phyloP scores from a whole-genome alignment of 169 alveolate species.

The Eimeria maxima region DNA sequence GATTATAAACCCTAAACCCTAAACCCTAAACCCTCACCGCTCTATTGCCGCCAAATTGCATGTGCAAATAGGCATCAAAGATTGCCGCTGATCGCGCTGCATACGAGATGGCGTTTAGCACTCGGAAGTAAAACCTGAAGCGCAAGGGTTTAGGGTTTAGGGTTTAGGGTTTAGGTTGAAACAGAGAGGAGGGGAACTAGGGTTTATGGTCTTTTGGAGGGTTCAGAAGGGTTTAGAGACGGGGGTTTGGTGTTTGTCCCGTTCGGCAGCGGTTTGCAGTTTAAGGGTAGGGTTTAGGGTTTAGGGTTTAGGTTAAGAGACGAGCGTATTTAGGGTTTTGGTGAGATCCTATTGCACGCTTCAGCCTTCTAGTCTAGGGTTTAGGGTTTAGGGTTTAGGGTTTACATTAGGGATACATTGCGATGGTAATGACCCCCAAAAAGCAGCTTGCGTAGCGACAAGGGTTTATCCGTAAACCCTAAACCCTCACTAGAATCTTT shows the following conservation, averaged over 20 bases:
- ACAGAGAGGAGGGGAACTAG: too few species aligned
- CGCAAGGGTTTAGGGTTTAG: conserved; percentile 22
- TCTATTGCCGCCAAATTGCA: conserved; percentile 75
- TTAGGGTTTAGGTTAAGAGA: not conserved
- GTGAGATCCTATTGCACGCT: not conserved
- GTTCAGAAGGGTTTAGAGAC: too few species aligned
- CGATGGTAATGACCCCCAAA: not conserved
- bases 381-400: not conserved
- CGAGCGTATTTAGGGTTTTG: not conserved
- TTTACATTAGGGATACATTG: not conserved
- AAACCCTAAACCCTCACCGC: conserved; percentile 13
- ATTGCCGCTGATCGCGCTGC: conserved; percentile 78
- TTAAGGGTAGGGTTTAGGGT: conserved; percentile 64
- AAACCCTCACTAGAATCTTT: not conserved
- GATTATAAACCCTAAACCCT: not conserved
- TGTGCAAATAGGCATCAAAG: conserved; percentile 56
- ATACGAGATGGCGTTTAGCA: conserved; percentile 23
- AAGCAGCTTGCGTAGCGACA: not conserved
- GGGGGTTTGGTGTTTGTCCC: too few species aligned
- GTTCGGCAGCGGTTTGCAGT: too few species aligned
- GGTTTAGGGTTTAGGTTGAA: too few species aligned
- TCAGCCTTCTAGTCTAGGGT: not conserved
- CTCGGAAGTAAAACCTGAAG: not conserved
- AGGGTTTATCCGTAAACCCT: not conserved
- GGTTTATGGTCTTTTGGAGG: too few species aligned